Percentiles rank a stretch among this genome's conserved stretches.
Conservation (phyloP, 148 eudicot species). For the Rhododendron henanense region DNA sequence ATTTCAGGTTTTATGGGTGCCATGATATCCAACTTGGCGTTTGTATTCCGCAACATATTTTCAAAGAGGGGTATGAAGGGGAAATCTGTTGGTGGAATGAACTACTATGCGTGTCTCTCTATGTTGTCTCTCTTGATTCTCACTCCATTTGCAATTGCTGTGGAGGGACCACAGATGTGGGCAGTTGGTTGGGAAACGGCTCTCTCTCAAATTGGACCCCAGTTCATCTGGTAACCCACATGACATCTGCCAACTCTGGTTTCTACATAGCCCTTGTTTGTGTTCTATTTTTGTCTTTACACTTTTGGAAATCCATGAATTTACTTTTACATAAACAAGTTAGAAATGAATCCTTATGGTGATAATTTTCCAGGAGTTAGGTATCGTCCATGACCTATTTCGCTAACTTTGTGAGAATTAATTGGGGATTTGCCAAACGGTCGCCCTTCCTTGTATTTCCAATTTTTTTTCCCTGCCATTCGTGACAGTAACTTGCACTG, state of each 20-base stretch:
- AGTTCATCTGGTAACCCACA: conserved; percentile 32
- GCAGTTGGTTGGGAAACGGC: conserved; percentile 37
- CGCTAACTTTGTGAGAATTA: not conserved
- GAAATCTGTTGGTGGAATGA: conserved; percentile 40
- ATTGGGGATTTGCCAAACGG: not conserved
- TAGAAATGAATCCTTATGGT: not conserved
- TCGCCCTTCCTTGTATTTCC: not conserved
- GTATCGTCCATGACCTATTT: not conserved
- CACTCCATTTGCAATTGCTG: conserved; percentile 42
- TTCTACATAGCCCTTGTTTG: conserved; percentile 6
- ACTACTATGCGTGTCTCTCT: conserved; percentile 44
- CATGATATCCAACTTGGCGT: conserved; percentile 42
- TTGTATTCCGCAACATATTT: conserved; percentile 37
- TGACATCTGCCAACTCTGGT: conserved; percentile 24
- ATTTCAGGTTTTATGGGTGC: conserved; percentile 44
- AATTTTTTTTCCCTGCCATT: not conserved
- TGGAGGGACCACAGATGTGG: conserved; percentile 49
- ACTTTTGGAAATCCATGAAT: not conserved
- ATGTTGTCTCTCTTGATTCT: conserved; percentile 31
- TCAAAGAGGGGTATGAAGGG: conserved; percentile 49
- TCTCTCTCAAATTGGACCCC: conserved; percentile 32
- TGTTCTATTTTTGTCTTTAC: conserved; percentile 1
- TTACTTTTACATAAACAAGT: too few species aligned
- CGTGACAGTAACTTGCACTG: not conserved
- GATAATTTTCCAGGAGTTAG: not conserved